A percentile compares a stretch with the other conserved stretches of the same genome.
Evolutionary conservation across 495 filamentous ascomycete species (phyloP).

Genomic region (Cercophora samala): DNA sequence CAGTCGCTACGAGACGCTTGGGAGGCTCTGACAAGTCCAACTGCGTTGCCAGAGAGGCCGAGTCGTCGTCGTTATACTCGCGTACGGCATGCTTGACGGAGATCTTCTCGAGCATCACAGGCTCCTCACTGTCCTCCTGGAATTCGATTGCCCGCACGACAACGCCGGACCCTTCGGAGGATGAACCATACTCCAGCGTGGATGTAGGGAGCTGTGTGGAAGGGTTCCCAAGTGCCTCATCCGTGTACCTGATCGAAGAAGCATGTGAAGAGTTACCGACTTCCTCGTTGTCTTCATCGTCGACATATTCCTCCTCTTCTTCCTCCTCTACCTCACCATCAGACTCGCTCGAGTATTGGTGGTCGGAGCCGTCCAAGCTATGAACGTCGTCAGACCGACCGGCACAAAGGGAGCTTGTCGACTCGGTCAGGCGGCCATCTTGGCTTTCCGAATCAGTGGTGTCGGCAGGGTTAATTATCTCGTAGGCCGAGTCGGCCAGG

Average conservation of each 20-base stretch:
- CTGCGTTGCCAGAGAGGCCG: conserved; percentile 45
- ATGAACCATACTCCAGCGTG: conserved; percentile 35
- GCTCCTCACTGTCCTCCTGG: conserved; percentile 47
- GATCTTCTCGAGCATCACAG: conserved; percentile 50
- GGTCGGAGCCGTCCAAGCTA: conserved; percentile 53
- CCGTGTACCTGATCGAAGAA: conserved; percentile 41
- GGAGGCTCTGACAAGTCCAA: conserved; percentile 35
- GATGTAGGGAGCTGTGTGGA: conserved; percentile 38
- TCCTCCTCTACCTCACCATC: conserved; percentile 21
- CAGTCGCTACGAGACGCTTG: conserved; percentile 51
- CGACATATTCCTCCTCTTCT: conserved; percentile 35
- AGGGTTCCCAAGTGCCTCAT: conserved; percentile 42
- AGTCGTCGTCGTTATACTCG: conserved; percentile 54
- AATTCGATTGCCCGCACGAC: conserved; percentile 54
- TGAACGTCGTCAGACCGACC: conserved; percentile 50
- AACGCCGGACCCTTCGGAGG: conserved; percentile 25
- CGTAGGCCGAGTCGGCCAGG: conserved; percentile 56
- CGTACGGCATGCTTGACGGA: conserved; percentile 62
- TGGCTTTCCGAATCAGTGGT: conserved; percentile 42
- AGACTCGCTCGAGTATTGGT: conserved; percentile 37
- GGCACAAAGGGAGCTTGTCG: conserved; percentile 49
- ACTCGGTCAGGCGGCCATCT: conserved; percentile 49
- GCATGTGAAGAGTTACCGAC: conserved; percentile 42
- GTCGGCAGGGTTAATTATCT: conserved; percentile 50
- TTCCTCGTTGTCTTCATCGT: conserved; percentile 42